These are phyloP conservation scores for Collybia mongolica DNA, from an alignment of 768 basidiomycete species.

Conservation along the genomic window DNA sequence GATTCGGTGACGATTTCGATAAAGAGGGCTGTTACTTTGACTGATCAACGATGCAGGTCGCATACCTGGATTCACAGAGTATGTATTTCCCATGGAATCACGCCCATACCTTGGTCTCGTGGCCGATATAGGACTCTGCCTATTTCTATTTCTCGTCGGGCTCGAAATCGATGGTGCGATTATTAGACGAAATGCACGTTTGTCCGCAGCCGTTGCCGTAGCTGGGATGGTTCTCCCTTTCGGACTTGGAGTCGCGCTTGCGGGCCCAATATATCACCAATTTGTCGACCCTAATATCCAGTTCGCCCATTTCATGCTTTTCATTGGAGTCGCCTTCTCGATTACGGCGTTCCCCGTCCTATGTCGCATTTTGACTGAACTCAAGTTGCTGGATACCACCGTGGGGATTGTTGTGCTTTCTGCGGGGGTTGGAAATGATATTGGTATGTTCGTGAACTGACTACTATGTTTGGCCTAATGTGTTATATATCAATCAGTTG, in stretches of 20 bases:
- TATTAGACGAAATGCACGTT: conserved; percentile 72
- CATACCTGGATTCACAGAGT: conserved; percentile 84
- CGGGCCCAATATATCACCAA: conserved; percentile 64
- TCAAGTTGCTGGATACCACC: conserved; percentile 86
- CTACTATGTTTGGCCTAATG: not conserved
- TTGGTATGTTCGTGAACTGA: conserved; percentile 35
- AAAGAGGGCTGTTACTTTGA: not conserved
- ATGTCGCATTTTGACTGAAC: conserved; percentile 84
- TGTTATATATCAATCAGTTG: conserved; percentile 35
- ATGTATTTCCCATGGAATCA: conserved; percentile 77
- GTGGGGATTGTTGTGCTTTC: conserved; percentile 92
- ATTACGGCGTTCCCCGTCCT: conserved; percentile 87
- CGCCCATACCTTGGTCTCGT: conserved; percentile 79
- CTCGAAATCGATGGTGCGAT: conserved; percentile 83
- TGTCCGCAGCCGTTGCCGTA: conserved; percentile 67
- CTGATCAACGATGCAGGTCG: conserved; percentile 41
- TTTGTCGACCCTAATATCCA: conserved; percentile 68
- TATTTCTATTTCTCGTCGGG: conserved; percentile 92
- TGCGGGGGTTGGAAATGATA: conserved; percentile 88
- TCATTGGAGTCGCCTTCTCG: conserved; percentile 88
- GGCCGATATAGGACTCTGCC: conserved; percentile 86
- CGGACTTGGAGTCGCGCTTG: conserved; percentile 68
- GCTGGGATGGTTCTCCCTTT: conserved; percentile 90
- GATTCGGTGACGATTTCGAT: conserved; percentile 32
- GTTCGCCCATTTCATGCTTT: conserved; percentile 92